phyloP scores from a whole-genome alignment of 371 early-diverging fungal genomes.

The Mucor piriformis region DNA sequence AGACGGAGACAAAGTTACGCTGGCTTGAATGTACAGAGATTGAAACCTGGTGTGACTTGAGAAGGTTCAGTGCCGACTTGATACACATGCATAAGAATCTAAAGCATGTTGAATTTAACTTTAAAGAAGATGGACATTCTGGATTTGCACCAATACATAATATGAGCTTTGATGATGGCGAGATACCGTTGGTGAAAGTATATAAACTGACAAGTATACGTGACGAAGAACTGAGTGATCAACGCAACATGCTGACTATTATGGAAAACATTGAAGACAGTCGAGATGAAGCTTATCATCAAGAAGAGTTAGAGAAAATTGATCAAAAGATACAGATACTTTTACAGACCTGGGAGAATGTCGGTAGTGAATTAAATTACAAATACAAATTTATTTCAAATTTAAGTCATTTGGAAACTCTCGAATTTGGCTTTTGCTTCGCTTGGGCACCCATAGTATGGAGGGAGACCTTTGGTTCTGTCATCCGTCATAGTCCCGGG shows the following conservation, averaged over 20 bases:
- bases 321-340: neutral
- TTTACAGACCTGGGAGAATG: slow-evolving; percentile 3
- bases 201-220: slow-evolving; percentile 18
- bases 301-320: slow-evolving; percentile 6
- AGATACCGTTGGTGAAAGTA: neutral
- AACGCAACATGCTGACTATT: slow-evolving; percentile 5
- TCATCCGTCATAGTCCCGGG: neutral
- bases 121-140: slow-evolving; percentile 22
- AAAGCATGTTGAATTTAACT: slow-evolving; percentile 2
- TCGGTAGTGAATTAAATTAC: neutral
- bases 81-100: slow-evolving; percentile 7
- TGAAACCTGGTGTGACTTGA: slow-evolving; percentile 30
- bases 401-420: slow-evolving; percentile 9
- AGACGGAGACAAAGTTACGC: neutral
- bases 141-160: slow-evolving; percentile 27
- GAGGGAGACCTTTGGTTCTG: slow-evolving; percentile 3
- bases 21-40: slow-evolving; percentile 15
- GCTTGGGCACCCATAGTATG: slow-evolving; percentile 29
- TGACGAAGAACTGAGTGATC: slow-evolving; percentile 11
- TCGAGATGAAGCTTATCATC: slow-evolving; percentile 8
- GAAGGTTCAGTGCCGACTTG: slow-evolving; percentile 14
- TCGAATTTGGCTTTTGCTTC: slow-evolving; percentile 27
- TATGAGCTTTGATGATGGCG: neutral
- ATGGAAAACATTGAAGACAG: slow-evolving; percentile 15
- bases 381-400: slow-evolving; percentile 16